Percentiles rank a stretch among this genome's conserved stretches.
Evolutionary conservation across 768 basidiomycete genomes (phyloP).

Genomic region (Leccinum pellstonianum): DNA sequence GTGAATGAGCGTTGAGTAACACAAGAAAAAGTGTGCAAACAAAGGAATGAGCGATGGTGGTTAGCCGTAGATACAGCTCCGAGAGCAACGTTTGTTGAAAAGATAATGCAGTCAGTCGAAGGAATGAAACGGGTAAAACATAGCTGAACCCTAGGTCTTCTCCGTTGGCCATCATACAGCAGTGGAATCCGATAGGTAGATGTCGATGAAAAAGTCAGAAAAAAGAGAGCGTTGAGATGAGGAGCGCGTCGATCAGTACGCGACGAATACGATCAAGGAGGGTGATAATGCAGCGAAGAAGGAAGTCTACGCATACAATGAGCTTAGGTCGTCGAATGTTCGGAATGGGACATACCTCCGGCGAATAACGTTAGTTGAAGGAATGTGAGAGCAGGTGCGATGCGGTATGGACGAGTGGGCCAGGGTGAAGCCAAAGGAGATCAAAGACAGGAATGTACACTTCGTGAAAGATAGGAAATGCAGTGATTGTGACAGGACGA

Average conservation of each 20-base stretch:
- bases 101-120: background rate
- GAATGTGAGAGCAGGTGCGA: conserved; percentile 2
- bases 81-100: background rate
- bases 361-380: conserved; percentile 12
- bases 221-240: conserved; percentile 5
- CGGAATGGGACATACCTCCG: conserved; percentile 13
- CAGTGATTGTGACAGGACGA: background rate
- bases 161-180: conserved; percentile 1
- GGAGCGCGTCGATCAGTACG: background rate
- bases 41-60: conserved; percentile 4
- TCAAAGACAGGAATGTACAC: background rate
- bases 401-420: conserved; percentile 2
- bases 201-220: background rate
- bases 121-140: background rate
- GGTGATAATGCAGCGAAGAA: background rate
- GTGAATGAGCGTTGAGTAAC: conserved; percentile 6
- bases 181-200: background rate
- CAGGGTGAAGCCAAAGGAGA: background rate
- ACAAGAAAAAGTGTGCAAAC: background rate
- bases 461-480: conserved; percentile 3
- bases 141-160: background rate
- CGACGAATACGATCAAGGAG: conserved; percentile 8
- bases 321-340: background rate
- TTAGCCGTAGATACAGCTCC: background rate
- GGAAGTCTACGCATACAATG: conserved; percentile 1